Conservation (phyloP, 345 rosid species). For the Kernera saxatilis region DNA sequence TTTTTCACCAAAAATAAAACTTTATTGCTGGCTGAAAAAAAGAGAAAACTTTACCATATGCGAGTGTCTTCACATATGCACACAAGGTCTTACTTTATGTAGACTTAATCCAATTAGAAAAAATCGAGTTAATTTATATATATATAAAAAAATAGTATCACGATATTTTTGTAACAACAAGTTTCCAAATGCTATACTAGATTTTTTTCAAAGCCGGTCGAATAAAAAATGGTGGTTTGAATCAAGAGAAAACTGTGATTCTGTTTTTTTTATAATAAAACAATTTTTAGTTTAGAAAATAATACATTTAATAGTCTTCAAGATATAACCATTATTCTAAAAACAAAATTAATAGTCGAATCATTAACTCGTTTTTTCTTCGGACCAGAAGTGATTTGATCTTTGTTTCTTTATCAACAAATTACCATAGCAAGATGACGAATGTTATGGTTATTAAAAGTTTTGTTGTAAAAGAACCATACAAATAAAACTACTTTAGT, state of each 20-base stretch:
- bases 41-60: conserved; percentile 12
- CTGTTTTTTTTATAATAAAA: too few species aligned
- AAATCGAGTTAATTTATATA: not conserved
- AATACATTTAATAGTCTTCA: too few species aligned
- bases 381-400: too few species aligned
- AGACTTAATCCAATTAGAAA: not conserved
- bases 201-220: not conserved
- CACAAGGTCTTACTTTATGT: conserved; percentile 7
- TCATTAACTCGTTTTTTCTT: too few species aligned
- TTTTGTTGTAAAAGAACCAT: not conserved
- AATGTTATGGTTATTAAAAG: not conserved
- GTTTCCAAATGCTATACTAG: not conserved
- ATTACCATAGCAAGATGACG: not conserved
- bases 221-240: not conserved
- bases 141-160: not conserved
- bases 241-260: not conserved
- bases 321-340: not conserved
- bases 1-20: conserved; percentile 14
- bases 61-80: conserved; percentile 17
- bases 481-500: not conserved
- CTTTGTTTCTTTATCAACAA: not conserved
- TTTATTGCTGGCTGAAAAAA: conserved; percentile 21
- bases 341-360: too few species aligned
- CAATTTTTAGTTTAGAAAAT: too few species aligned
- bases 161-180: not conserved